Conservation (phyloP, 106 monocot species). For the Gastrodia elata region DNA sequence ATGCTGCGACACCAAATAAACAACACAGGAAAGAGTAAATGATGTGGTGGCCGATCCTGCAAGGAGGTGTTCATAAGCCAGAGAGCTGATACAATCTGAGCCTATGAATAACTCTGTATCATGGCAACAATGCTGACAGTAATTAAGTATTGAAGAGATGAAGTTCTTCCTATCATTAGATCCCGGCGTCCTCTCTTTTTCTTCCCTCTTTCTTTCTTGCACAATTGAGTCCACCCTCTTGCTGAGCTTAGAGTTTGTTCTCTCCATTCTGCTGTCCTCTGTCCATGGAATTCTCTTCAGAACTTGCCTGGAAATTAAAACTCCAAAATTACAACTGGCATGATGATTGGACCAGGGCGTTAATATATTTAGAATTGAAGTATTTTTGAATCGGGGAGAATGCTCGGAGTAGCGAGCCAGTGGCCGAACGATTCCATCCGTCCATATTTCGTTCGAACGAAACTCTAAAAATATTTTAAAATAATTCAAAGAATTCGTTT, state of each 20-base stretch:
- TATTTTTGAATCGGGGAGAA: no score
- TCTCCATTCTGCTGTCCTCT: conserved; percentile 35
- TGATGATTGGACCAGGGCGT: no score
- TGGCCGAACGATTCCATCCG: no score
- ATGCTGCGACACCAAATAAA: conserved; percentile 72
- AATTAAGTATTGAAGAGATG: conserved; percentile 39
- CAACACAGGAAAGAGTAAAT: conserved; percentile 44
- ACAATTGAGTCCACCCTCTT: conserved; percentile 31
- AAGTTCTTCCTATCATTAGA: no score
- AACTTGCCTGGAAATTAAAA: conserved; percentile 18
- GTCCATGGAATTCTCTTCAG: conserved; percentile 43
- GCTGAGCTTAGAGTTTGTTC: conserved; percentile 30
- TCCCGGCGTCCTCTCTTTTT: conserved; percentile 11
- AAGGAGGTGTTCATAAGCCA: conserved; percentile 76
- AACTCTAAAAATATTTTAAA: no score
- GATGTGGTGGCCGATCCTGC: conserved; percentile 75
- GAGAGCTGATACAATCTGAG: conserved; percentile 45
- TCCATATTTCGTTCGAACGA: no score
- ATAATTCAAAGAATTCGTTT: no score
- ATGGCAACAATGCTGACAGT: no score
- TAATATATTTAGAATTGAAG: no score
- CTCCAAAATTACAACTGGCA: background rate
- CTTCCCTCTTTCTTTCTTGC: conserved; percentile 15
- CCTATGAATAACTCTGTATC: conserved; percentile 40
- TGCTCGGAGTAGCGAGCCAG: no score